Percentiles rank a stretch among this genome's conserved stretches.
phyloP scores from a whole-genome alignment of 2,329 filamentous ascomycete genomes.

The Apiospora saccharicola region DNA sequence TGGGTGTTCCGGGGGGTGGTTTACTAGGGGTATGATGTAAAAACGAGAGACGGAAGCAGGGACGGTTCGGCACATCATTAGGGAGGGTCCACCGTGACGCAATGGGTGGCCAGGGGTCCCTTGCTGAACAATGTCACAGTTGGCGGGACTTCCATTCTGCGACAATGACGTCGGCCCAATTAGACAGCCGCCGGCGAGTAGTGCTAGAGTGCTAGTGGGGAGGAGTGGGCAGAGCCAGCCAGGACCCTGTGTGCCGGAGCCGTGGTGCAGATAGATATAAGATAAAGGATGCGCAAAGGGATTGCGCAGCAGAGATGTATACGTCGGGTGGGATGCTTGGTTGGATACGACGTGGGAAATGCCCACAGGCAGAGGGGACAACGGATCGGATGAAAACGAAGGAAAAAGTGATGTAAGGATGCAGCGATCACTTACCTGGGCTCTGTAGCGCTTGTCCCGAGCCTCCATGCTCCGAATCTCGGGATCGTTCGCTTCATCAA shows the following conservation, averaged over 20 bases:
- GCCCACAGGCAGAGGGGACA: neutral
- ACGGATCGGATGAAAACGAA: neutral
- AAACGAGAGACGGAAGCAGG: constrained; percentile 11
- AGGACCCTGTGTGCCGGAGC: neutral
- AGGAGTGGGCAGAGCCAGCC: neutral
- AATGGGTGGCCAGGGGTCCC: neutral
- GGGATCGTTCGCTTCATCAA: neutral
- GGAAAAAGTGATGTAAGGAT: neutral
- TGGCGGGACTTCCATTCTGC: neutral
- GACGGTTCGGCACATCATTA: constrained; percentile 7
- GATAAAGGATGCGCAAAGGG: neutral
- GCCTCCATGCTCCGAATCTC: neutral
- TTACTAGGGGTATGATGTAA: constrained; percentile 17
- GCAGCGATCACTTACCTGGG: neutral
- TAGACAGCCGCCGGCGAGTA: neutral
- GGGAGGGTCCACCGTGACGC: neutral
- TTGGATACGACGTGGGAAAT: neutral
- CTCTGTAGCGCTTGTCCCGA: neutral
- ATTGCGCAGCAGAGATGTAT: neutral
- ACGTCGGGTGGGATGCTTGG: neutral
- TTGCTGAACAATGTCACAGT: neutral
- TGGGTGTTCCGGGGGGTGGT: neutral
- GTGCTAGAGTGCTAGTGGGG: neutral
- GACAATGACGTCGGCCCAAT: constrained; percentile 16
- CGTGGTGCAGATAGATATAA: neutral